Evolutionary conservation across 805 yeast genomes (phyloP).

Genomic region (Brettanomyces naardenensis): DNA sequence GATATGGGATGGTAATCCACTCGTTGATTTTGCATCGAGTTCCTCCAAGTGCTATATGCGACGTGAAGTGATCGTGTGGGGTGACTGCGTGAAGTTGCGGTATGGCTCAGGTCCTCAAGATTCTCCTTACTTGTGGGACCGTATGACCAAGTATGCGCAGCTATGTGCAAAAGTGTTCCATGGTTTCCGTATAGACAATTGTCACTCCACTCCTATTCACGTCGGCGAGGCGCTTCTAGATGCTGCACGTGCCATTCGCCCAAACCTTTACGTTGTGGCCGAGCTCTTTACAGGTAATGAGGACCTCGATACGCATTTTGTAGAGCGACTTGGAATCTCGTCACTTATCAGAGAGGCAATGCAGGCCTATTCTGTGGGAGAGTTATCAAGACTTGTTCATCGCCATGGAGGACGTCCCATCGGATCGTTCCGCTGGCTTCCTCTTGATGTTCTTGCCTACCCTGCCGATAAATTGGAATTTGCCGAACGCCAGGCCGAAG

Average conservation of each 20-base stretch:
- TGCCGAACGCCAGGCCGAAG: constrained; percentile 15
- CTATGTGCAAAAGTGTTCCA: constrained; percentile 66
- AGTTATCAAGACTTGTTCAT: constrained; percentile 78
- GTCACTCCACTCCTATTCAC: constrained; percentile 93
- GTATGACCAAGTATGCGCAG: constrained; percentile 74
- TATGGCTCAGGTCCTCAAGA: constrained; percentile 74
- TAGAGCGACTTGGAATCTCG: constrained; percentile 83
- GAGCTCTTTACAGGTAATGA: constrained; percentile 93
- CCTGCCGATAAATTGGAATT: constrained; percentile 41
- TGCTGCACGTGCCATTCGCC: constrained; percentile 77
- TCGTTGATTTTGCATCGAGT: constrained; percentile 85
- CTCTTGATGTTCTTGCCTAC: constrained; percentile 66
- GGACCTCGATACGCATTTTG: constrained; percentile 80
- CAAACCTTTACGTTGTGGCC: constrained; percentile 86
- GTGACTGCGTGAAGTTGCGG: constrained; percentile 90
- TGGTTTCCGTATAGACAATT: constrained; percentile 90
- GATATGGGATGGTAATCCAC: constrained; percentile 97
- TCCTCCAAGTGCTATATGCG: constrained; percentile 74
- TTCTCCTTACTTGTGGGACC: constrained; percentile 83
- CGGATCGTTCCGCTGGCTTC: constrained; percentile 80
- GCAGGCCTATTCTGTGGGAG: constrained; percentile 90
- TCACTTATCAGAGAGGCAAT: constrained; percentile 92
- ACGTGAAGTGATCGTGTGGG: constrained; percentile 95
- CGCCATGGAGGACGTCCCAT: constrained; percentile 93
- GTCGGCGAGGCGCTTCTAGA: constrained; percentile 88